Base-by-base conservation (phyloP, 73 alveolate species). In the Tetrahymena elliotti region DNA sequence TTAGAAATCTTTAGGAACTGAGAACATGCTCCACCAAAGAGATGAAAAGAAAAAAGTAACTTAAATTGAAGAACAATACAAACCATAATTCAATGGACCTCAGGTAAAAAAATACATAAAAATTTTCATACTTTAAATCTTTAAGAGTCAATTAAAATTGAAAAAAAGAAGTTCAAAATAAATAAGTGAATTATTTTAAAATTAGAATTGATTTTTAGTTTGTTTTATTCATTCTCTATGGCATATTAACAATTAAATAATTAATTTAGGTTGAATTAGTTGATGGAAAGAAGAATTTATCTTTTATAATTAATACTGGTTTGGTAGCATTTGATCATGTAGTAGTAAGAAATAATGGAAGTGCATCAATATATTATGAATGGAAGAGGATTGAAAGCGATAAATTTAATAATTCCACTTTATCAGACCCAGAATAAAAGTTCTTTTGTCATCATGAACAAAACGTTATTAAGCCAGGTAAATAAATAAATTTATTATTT, bases 371-470 rank as follows among this genome's bases (percentile, higher is more conserved):
- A 36, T 97, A 97, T 47, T 97, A 97, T 93, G 98, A 96, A 36
- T 97, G 99, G 99, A 96, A 95, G 68, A 94, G 97, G 39, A 96
- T 96, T 20, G 94, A 93, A 35, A 97, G 98, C 84, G 97, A 96
- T 20, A 97, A 97, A 47, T 94, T 88, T 92, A 96, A 96, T 33
- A 94, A 93, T 37, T 93, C 98, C 83, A 96, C 97, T 54, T 83
- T 94, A 33, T 93, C 97, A 47, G 99, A 97, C 94, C 93, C 93
- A n/a, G 97, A 97, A 83, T 82, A 94, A 93, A 94, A 98, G 35
- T 97, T 97, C 98, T 97, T 93, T 94, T 97, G 99, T 53, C 98
- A 97, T 84, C 96, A 97, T 93, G 98, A 95, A 95, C 39, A 84
- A 53, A 94, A 96, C 47, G 95, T 94, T 24, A 83, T 97, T 16